These are phyloP conservation scores for Magnusiomyces suaveolens DNA, from an alignment of 1,139 yeast genomes.

Conservation along the genomic window DNA sequence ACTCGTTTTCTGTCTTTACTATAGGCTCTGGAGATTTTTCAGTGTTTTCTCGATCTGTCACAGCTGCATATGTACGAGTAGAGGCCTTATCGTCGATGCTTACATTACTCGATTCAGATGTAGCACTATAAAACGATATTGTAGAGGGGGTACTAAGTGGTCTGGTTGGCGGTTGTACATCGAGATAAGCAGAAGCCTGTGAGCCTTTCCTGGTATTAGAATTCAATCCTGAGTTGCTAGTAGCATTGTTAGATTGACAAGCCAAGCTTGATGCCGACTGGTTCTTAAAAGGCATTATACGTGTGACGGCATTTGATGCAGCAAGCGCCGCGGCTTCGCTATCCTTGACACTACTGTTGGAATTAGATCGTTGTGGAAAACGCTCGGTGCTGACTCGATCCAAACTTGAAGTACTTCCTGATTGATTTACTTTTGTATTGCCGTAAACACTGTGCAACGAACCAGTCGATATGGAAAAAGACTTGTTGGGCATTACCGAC, in stretches of 20 bases:
- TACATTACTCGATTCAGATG: neutral
- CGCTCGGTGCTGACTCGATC: neutral
- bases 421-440: neutral
- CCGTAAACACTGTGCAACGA: neutral
- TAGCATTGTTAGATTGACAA: neutral
- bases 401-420: neutral
- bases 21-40: neutral
- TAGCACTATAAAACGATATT: neutral
- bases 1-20: neutral
- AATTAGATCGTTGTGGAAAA: neutral
- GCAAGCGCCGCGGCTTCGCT: neutral
- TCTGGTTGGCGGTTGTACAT: neutral
- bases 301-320: neutral
- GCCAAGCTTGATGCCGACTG: neutral
- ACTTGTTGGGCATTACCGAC: neutral
- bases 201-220: neutral
- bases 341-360: neutral
- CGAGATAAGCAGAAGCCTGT: neutral
- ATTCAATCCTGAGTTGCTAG: neutral
- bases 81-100: neutral
- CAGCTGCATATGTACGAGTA: neutral
- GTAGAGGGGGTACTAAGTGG: neutral
- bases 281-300: neutral
- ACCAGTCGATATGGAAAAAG: neutral
- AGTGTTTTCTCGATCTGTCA: neutral